Evolutionary conservation across 805 yeast genomes (phyloP), one percentile per base, ranked within the genome.

Genomic region (Schwanniomyces polymorphus): DNA sequence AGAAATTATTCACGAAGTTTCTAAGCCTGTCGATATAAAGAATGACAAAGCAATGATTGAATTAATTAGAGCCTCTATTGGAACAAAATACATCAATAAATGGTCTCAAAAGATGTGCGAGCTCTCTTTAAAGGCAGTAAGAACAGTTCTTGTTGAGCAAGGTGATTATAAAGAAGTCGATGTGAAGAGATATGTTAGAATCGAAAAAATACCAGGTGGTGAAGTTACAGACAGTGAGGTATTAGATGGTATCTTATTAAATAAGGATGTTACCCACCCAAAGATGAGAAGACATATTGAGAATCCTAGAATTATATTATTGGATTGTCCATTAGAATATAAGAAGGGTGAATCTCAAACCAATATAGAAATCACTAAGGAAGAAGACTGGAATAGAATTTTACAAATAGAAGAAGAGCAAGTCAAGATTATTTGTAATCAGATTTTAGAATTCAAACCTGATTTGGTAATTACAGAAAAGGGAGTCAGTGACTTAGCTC

Each of bases 321-420:
- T 94, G 57, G 99, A 94, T 72, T 91, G 97, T 70, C 97, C 99
- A 10, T 78, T 94, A 59, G 99, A 94, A 72, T 94, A 94, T 75
- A 94, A 94, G 75, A 94, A 94, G 79, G 99, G 99, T 55, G 99
- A 94, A 74, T 91, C 97, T 2, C 99, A 94, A 70, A 94, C 98
- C 45, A 92, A 94, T 70, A 89, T 94, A 57, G 99, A 94, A 74
- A 91, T 94, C 68, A 86, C 97, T 38, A 90, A 90, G 61, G 98
- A 92, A 69, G 88, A 84, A 52, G 99, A 94, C 72, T 94, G 98
- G 98, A 86, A 85, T 65, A 83, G 98, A 68, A 82, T 94, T 53
- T 76, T 94, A 60, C 91, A 92, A 73, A 92, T 94, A 63, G 99
- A 94, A 73, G 99, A 94, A 74, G 99, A 94, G 68, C 99, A 94